These are phyloP conservation scores for Cunninghamia lanceolata DNA, from an alignment of 75 land plant genomes.

Conservation along the genomic window DNA sequence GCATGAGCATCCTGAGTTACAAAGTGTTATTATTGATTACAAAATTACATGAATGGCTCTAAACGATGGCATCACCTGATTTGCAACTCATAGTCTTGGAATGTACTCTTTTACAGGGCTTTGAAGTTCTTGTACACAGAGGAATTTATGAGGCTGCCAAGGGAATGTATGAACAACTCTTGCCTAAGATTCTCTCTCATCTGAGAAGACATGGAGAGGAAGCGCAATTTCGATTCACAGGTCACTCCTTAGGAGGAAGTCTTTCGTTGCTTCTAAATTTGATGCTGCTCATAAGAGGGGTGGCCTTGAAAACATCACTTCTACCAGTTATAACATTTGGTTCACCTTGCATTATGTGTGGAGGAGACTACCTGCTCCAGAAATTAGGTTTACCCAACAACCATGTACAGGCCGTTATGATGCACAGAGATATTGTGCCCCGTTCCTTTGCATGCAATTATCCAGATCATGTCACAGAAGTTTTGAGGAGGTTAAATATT, in stretches of 20 bases:
- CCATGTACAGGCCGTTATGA: conserved; percentile 22
- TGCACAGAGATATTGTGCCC: conserved; percentile 59
- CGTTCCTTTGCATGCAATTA: conserved; percentile 80
- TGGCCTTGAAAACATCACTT: conserved; percentile 29
- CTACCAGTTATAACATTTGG: conserved; percentile 77
- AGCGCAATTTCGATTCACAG: conserved; percentile 69
- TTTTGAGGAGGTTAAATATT: conserved; percentile 60
- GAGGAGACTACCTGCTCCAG: conserved; percentile 29
- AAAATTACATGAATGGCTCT: background rate
- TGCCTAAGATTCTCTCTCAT: conserved; percentile 61
- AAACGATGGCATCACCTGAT: background rate
- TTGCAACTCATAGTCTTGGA: background rate
- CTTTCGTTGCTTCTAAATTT: conserved; percentile 29
- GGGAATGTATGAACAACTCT: conserved; percentile 71
- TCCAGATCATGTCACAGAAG: conserved; percentile 59
- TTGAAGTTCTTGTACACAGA: background rate
- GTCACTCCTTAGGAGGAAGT: conserved; percentile 95
- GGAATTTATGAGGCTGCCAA: conserved; percentile 90
- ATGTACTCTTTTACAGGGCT: conserved; percentile 25
- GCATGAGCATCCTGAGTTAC: background rate
- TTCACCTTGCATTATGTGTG: conserved; percentile 40
- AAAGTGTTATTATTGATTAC: background rate
- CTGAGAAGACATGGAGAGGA: conserved; percentile 40
- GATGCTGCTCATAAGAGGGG: conserved; percentile 4
- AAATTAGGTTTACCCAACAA: conserved; percentile 50